These are phyloP conservation scores for Cucumis variabilis DNA, from an alignment of 331 rosid species.

Conservation along the genomic window DNA sequence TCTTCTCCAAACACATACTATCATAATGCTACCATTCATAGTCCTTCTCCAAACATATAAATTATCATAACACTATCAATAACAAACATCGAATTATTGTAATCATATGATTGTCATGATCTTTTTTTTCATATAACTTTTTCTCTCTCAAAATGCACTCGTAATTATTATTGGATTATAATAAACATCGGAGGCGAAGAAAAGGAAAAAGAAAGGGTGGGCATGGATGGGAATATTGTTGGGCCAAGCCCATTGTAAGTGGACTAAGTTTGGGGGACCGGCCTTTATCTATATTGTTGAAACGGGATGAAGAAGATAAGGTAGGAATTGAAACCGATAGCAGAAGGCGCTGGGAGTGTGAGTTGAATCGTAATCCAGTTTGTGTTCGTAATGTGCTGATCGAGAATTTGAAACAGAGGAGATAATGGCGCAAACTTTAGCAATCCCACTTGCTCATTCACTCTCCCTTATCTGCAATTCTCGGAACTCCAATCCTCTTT, in stretches of 20 bases:
- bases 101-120: no score
- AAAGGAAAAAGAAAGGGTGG: not conserved
- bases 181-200: no score
- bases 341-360: not conserved
- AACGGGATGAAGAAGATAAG: slow-evolving; percentile 25
- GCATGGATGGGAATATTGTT: not conserved
- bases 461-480: slow-evolving; percentile 64
- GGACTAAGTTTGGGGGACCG: not conserved
- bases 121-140: no score
- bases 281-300: not conserved
- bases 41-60: no score
- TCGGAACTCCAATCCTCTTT: slow-evolving; percentile 37
- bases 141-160: no score
- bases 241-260: slow-evolving; percentile 13
- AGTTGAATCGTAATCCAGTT: no score
- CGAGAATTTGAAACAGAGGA: not conserved
- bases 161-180: no score
- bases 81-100: no score
- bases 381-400: not conserved
- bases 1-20: no score
- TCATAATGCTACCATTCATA: no score
- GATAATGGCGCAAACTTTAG: slow-evolving; percentile 77
- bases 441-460: slow-evolving; percentile 82
- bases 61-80: no score
- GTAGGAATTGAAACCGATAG: not conserved